Evolutionary conservation across 164 flowering plant species (phyloP), one percentile per base, ranked within the genome.

Genomic region (Brasenia schreberi): DNA sequence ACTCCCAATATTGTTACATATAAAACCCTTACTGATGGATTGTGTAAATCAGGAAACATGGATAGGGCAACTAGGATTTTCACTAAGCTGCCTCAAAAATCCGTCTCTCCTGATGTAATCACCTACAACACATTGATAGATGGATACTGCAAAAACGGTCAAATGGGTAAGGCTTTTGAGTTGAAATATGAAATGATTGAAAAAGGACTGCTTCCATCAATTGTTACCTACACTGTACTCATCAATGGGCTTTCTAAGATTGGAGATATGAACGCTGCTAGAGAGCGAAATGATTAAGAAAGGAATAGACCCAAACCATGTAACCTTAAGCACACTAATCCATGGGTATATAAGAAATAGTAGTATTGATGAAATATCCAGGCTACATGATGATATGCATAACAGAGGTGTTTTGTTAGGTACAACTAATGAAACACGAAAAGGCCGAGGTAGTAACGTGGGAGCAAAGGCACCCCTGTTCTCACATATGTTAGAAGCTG

Each of bases 21-120:
- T 65, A 92, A 92, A 82, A 84, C 89, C 73, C 83, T 92, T 42
- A 73, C 87, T 49, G 82, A 79, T 78, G 97, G 97, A 52, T 70
- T 92, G 69, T 89, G 96, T 62, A 89, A 86, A 76, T 80, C 82
- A 5, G 85, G 90, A 61, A 77, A 86, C 73, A 68, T 92, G 61
- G 89, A 82, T 64, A 77, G 92, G 73, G 97, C 97, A 49, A 58
- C 69, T 42, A 78, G 78, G 72, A 92, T 92, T 70, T 92, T 86
- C 65, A 59, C 73, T 67, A 92, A 87, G 67, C 82, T 92, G 69
- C 72, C 66, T 7, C 14, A 1, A 61, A 89, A 87, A 76, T 89
- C 87, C 17, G 61, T 85, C 43, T 66, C 74, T 71, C 92, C 94
- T 9, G 82, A 85, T 74, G 77, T 79, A 61, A 67, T 91, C 17